Evolutionary conservation across 805 yeast genomes (phyloP), one percentile per base, ranked within the genome.

Genomic region (Zygotorulaspora chibaensis): DNA sequence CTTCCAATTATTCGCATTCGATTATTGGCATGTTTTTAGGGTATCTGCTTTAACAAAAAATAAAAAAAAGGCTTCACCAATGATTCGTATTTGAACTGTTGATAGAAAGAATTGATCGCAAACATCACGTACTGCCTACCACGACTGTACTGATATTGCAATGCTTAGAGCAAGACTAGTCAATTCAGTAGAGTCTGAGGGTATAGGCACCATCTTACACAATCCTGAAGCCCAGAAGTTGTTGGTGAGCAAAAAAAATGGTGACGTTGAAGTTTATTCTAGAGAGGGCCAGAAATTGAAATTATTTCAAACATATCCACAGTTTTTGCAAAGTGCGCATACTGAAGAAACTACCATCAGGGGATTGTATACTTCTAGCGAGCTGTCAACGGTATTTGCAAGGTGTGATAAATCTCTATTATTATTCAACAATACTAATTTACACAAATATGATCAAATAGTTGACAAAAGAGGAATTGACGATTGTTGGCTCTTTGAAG

Each of bases 381-480:
- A 48, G 17, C 39, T 65, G 18, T 51, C 58, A 1, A 65, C 67
- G 1, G 56, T 65, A 1, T 62, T 65, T 43, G 60, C 58, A 6
- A 51, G 53, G 40, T 58, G 61, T 41, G 56, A 56, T 15, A 57
- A 54, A 34, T 50, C 54, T 10, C 41, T 63, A 2, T 48, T 57
- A 2, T 34, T 65, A 26, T 47, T 63, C 23, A 63, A 62, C 43
- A 54, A 64, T 40, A 51, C 61, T 1, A 65, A 63, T 40, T 47
- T 65, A 45, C 61, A 56, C 27, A 52, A 56, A n/a, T 65, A 58
- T 48, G 69, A 65, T 43, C 52, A 55, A 44, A 56, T 65, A 8
- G 50, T 57, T 12, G 69, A 65, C 44, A 59, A 57, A 30, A 51
- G 66, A 30, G 66, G 67, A 3, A 58, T 62, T 10, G 46, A 46